Conservation (phyloP, 1,139 yeast species). For the Debaryomycetaceae sp. region DNA sequence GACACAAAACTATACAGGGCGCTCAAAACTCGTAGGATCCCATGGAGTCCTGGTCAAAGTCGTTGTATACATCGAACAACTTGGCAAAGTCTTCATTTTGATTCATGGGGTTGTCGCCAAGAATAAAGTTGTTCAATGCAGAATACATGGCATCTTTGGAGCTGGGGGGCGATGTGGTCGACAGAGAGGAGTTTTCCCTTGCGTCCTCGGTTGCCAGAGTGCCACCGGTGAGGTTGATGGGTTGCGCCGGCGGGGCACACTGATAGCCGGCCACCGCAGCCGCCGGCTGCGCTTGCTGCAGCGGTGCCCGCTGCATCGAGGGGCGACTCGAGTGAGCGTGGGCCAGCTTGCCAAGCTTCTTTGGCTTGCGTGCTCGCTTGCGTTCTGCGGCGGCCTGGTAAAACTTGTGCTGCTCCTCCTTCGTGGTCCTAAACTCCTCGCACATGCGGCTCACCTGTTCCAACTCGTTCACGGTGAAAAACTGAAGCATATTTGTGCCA, state of each 20-base stretch:
- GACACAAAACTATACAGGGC: no score
- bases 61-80: constrained; percentile 38
- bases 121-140: constrained; percentile 6
- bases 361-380: neutral
- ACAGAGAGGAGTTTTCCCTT: neutral
- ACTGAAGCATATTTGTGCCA: constrained; percentile 41
- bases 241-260: no score
- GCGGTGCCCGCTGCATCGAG: no score
- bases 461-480: constrained; percentile 33
- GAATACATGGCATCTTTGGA: constrained; percentile 6
- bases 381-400: constrained; percentile 8
- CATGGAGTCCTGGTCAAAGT: constrained; percentile 18
- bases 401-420: constrained; percentile 26
- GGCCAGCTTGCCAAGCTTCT: no score
- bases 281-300: no score
- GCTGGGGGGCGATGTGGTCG: neutral
- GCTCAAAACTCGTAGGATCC: neutral
- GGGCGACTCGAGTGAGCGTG: constrained; percentile 2
- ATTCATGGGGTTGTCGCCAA: constrained; percentile 8
- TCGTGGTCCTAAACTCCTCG: constrained; percentile 40
- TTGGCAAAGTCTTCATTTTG: constrained; percentile 34
- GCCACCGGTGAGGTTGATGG: no score
- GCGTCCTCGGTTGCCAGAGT: no score
- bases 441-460: constrained; percentile 35
- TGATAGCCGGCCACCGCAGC: no score